Percentiles rank a stretch among this genome's conserved stretches.
Evolutionary conservation across 148 eudicot species (phyloP).

Genomic region (Heliosperma pusillum): DNA sequence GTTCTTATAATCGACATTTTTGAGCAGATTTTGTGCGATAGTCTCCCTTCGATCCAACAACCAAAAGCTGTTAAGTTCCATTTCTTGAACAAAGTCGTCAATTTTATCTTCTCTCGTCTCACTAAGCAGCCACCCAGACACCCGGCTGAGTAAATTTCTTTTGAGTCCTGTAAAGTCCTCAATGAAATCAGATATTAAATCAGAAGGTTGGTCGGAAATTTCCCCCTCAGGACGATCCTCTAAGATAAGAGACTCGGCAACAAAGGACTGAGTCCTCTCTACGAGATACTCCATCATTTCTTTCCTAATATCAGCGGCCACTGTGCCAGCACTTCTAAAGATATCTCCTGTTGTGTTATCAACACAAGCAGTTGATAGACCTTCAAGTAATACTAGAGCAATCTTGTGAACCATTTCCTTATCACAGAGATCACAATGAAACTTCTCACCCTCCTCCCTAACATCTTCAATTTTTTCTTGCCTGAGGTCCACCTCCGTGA

Average conservation of each 20-base stretch:
- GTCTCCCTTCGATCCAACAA: conserved; percentile 69
- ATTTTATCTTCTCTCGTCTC: conserved; percentile 84
- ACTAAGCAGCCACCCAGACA: conserved; percentile 84
- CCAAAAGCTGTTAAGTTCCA: conserved; percentile 93
- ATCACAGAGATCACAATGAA: conserved; percentile 66
- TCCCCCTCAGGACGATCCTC: conserved; percentile 53
- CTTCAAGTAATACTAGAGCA: conserved; percentile 68
- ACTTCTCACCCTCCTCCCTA: conserved; percentile 41
- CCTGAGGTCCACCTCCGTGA: conserved; percentile 46
- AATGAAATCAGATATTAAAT: conserved; percentile 60
- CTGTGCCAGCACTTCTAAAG: conserved; percentile 66
- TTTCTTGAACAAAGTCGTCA: conserved; percentile 87
- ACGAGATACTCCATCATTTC: conserved; percentile 79
- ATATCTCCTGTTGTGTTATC: conserved; percentile 88
- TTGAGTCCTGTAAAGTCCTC: conserved; percentile 69
- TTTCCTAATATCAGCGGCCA: conserved; percentile 77
- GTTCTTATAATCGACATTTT: conserved; percentile 74
- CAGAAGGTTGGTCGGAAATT: conserved; percentile 58
- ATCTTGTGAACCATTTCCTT: conserved; percentile 69
- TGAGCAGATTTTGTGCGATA: conserved; percentile 63
- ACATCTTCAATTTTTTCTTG: conserved; percentile 59
- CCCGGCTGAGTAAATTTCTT: conserved; percentile 67
- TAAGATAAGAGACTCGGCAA: conserved; percentile 68
- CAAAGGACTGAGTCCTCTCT: conserved; percentile 67
- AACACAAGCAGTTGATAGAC: conserved; percentile 85